phyloP scores from a whole-genome alignment of 2,329 filamentous ascomycete genomes.

The Hypocreales sp. region DNA sequence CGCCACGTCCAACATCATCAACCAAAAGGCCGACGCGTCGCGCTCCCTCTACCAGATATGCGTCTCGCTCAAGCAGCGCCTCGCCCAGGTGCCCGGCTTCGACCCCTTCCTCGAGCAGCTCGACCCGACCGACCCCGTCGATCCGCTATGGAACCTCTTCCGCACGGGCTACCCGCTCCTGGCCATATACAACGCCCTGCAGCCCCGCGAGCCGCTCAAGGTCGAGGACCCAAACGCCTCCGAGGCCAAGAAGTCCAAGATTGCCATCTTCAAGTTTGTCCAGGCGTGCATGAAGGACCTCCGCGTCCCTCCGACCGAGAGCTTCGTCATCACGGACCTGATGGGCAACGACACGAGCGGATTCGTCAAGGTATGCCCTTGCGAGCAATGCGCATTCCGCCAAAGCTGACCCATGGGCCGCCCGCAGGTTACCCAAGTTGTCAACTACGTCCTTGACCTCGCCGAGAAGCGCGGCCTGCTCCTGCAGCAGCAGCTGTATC shows the following conservation, averaged over 20 bases:
- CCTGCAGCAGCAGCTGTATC: slow-evolving; percentile 40
- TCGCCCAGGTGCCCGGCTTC: slow-evolving; percentile 74
- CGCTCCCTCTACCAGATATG: slow-evolving; percentile 93
- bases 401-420: neutral
- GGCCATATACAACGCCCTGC: slow-evolving; percentile 74
- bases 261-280: slow-evolving; percentile 83
- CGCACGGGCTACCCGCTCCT: slow-evolving; percentile 72
- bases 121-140: slow-evolving; percentile 61
- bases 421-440: slow-evolving; percentile 60
- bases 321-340: slow-evolving; percentile 83
- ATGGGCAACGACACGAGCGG: slow-evolving; percentile 92
- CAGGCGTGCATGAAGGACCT: slow-evolving; percentile 77
- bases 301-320: slow-evolving; percentile 62
- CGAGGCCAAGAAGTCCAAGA: slow-evolving; percentile 68
- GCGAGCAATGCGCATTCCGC: too few relatives aligned
- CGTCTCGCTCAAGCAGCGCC: slow-evolving; percentile 64
- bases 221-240: slow-evolving; percentile 45
- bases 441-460: slow-evolving; percentile 82
- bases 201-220: slow-evolving; percentile 51
- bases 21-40: slow-evolving; percentile 84
- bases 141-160: slow-evolving; percentile 78
- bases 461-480: slow-evolving; percentile 67
- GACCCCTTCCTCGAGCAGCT: slow-evolving; percentile 59
- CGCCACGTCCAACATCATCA: slow-evolving; percentile 88
- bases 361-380: slow-evolving; percentile 66